Evolutionary conservation across 2,329 filamentous ascomycete genomes (phyloP), one percentile per base, ranked within the genome.

Genomic region (Fusarium sp.): DNA sequence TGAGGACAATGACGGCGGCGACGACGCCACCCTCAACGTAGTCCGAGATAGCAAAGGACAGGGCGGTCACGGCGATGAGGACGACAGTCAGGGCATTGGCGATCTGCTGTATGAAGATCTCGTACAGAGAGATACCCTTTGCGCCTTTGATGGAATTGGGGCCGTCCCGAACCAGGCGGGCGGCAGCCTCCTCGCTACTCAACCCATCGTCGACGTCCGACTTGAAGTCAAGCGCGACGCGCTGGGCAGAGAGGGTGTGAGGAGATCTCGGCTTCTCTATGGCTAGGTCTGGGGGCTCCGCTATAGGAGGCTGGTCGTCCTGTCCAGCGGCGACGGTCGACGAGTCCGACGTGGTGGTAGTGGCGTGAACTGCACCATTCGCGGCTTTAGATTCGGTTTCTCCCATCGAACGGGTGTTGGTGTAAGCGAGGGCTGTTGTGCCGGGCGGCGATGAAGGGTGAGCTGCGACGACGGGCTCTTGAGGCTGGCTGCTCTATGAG

Each of bases 71-170:
- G 78, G 93, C 90, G 75, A 94, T 86, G 75, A 95, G 90, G 71
- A 93, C 91, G 80, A 92, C 86, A 73, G 92, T 94, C 83, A 94
- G 85, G 84, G 92, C 93, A 84, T 94, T 94, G 74, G 92, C 93
- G 76, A 94, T 88, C 85, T 94, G 92, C 80, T 92, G 92, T 83
- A 94, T 83, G 84, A 94, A 88, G 84, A 94, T 93, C 84, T 92
- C 89, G 90, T 91, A 93, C 83, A 92, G 79, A 82, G 92, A 93
- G 84, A 92, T 84, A 82, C 91, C 90, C 84, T 92, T 90, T 85
- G 91, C 89, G 83, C 90, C 89, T 83, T 92, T 89, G 85, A 94
- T 89, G 80, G 88, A 88, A 85, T 94, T 94, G 76, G 89, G 87
- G 75, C 92, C 92, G 88, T 93, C 85, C 80, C 87, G 86, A 81